Evolutionary conservation across 257 asterid species (phyloP).

Genomic region (Plantago elongata): DNA sequence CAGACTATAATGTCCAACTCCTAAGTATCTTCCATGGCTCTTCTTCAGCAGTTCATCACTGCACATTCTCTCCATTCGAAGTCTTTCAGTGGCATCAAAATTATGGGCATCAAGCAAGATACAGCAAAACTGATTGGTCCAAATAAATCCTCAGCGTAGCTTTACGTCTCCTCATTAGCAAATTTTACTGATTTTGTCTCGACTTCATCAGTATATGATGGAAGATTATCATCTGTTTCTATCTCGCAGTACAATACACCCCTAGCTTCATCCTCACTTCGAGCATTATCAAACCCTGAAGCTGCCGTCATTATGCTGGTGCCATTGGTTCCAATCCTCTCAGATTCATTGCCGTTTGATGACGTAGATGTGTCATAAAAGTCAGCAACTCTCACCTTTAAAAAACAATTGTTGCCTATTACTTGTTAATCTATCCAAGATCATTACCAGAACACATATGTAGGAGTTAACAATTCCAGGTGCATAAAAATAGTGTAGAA

Average conservation of each 20-base stretch:
- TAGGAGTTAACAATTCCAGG: no score
- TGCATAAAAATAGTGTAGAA: neutral
- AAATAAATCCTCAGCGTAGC: slow-evolving; percentile 3
- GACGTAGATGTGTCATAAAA: slow-evolving; percentile 30
- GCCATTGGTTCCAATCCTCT: slow-evolving; percentile 27
- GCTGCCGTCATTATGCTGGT: slow-evolving; percentile 19
- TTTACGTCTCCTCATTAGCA: slow-evolving; percentile 26
- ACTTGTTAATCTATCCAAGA: neutral
- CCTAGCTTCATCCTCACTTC: slow-evolving; percentile 34
- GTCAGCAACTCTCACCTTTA: slow-evolving; percentile 79
- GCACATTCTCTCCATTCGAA: neutral
- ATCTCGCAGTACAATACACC: slow-evolving; percentile 48
- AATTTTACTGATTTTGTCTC: slow-evolving; percentile 26
- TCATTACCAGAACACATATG: neutral
- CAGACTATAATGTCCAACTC: neutral
- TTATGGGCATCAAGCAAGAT: neutral
- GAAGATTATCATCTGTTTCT: slow-evolving; percentile 18
- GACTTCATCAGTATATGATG: slow-evolving; percentile 23
- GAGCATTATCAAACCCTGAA: slow-evolving; percentile 25
- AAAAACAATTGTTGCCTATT: slow-evolving; percentile 7
- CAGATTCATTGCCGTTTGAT: slow-evolving; percentile 19
- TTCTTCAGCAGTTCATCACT: neutral
- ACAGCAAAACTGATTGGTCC: neutral
- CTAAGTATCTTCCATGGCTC: slow-evolving; percentile 2
- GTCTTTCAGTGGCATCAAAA: neutral